phyloP scores from a whole-genome alignment of 768 basidiomycete genomes.

The Naganishia vaughanmartiniae region DNA sequence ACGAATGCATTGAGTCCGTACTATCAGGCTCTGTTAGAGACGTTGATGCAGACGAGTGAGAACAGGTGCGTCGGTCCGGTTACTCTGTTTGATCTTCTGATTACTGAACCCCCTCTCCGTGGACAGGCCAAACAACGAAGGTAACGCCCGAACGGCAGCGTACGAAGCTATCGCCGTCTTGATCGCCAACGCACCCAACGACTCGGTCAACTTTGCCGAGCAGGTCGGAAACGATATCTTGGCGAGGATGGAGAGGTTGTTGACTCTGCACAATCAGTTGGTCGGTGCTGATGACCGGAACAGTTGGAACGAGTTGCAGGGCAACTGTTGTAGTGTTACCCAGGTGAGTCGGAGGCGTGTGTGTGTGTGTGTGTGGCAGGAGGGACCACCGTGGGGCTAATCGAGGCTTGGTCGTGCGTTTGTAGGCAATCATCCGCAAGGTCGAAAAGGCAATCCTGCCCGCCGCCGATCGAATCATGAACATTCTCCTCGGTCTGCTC shows the following conservation, averaged over 20 bases:
- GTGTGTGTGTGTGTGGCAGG: not conserved
- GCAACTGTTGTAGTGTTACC: slow-evolving; percentile 86
- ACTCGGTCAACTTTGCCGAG: slow-evolving; percentile 75
- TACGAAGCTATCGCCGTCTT: slow-evolving; percentile 93
- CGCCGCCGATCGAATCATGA: slow-evolving; percentile 92
- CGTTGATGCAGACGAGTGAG: slow-evolving; percentile 60
- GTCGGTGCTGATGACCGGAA: slow-evolving; percentile 92
- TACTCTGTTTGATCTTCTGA: not conserved
- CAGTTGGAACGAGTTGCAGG: slow-evolving; percentile 98
- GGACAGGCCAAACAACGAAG: slow-evolving; percentile 71
- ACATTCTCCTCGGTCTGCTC: slow-evolving; percentile 77
- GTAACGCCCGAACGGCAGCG: slow-evolving; percentile 89
- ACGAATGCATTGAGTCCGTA: slow-evolving; percentile 77
- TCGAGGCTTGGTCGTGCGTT: not conserved
- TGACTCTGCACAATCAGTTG: slow-evolving; percentile 84
- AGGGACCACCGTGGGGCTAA: slow-evolving; percentile 27
- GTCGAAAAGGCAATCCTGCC: slow-evolving; percentile 78
- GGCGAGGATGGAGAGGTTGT: slow-evolving; percentile 82
- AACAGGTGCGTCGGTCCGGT: slow-evolving; percentile 7
- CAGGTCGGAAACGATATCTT: slow-evolving; percentile 77
- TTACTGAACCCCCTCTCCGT: not conserved
- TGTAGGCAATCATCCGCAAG: slow-evolving; percentile 78
- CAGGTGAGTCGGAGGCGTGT: slow-evolving; percentile 61
- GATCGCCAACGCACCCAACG: slow-evolving; percentile 72
- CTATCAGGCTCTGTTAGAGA: slow-evolving; percentile 79